Percentiles rank a stretch among this genome's conserved stretches.
These are phyloP conservation scores for Cryptosporidium tyzzeri DNA, from an alignment of 169 alveolate genomes.

Conservation along the genomic window DNA sequence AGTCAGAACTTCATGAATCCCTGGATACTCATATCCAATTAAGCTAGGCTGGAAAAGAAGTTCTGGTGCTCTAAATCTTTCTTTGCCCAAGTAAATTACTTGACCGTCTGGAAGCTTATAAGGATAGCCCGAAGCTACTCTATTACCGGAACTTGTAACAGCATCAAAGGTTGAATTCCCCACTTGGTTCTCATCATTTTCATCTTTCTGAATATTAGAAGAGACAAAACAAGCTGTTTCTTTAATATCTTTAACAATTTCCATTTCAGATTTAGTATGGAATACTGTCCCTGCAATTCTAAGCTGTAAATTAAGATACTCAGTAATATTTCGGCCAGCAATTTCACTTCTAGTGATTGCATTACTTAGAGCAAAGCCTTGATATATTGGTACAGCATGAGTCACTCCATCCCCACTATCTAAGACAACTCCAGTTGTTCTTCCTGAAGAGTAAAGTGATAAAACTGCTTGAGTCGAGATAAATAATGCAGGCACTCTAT, in stretches of 20 bases:
- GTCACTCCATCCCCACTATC: constrained; percentile 96
- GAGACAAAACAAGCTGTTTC: constrained; percentile 85
- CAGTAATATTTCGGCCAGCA: constrained; percentile 94
- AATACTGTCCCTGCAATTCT: constrained; percentile 87
- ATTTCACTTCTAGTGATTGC: constrained; percentile 89
- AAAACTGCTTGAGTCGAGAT: constrained; percentile 91
- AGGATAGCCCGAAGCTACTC: constrained; percentile 77
- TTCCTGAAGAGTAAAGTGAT: constrained; percentile 91
- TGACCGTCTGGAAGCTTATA: constrained; percentile 90
- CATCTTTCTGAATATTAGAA: constrained; percentile 69
- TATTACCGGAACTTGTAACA: constrained; percentile 75
- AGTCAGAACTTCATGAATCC: constrained; percentile 85
- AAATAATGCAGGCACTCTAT: constrained; percentile 91
- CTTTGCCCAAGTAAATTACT: constrained; percentile 82
- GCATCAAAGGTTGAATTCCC: constrained; percentile 39
- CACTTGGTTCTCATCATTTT: constrained; percentile 71
- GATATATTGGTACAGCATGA: constrained; percentile 91
- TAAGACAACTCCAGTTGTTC: constrained; percentile 93
- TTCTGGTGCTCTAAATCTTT: constrained; percentile 89
- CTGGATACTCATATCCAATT: constrained; percentile 86
- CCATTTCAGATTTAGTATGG: constrained; percentile 86
- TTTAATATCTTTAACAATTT: constrained; percentile 85
- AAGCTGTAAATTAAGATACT: constrained; percentile 82
- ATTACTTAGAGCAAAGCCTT: constrained; percentile 90
- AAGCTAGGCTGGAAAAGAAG: constrained; percentile 87